Conservation (phyloP, 495 filamentous ascomycete species). For the Penicillium egyptiacum region DNA sequence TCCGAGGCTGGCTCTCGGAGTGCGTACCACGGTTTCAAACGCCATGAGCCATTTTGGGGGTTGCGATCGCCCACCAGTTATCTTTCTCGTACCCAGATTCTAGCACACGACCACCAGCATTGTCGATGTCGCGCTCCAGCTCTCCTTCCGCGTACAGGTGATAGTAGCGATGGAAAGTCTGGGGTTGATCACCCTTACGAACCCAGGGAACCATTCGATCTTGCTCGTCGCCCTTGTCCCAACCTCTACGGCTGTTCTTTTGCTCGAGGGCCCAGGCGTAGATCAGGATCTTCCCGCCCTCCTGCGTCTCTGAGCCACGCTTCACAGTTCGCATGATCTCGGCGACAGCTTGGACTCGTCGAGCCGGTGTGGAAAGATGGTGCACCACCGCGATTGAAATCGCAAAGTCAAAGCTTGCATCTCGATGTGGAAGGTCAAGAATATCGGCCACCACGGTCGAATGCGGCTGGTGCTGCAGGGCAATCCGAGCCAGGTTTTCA, state of each 20-base stretch:
- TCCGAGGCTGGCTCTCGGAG: constrained; percentile 43
- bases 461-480: constrained; percentile 61
- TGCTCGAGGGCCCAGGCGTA: constrained; percentile 99
- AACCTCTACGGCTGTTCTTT: constrained; percentile 81
- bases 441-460: constrained; percentile 70
- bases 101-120: constrained; percentile 73
- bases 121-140: constrained; percentile 73
- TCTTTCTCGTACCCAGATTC: constrained; percentile 93
- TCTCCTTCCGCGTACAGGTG: constrained; percentile 89
- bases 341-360: constrained; percentile 71
- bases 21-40: constrained; percentile 6
- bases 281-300: constrained; percentile 68
- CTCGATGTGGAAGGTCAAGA: constrained; percentile 66
- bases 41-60: constrained; percentile 26
- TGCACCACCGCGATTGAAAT: constrained; percentile 95
- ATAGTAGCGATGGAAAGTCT: constrained; percentile 83
- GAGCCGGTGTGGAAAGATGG: constrained; percentile 80
- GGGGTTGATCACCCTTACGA: constrained; percentile 47
- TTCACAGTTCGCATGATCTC: constrained; percentile 69
- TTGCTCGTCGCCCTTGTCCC: constrained; percentile 83
- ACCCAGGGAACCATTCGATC: constrained; percentile 98
- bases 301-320: constrained; percentile 28
- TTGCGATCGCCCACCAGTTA: constrained; percentile 90
- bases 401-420: constrained; percentile 78
- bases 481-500: constrained; percentile 71